Conservation (phyloP, 2,329 filamentous ascomycete species). For the Bisporella sp. region DNA sequence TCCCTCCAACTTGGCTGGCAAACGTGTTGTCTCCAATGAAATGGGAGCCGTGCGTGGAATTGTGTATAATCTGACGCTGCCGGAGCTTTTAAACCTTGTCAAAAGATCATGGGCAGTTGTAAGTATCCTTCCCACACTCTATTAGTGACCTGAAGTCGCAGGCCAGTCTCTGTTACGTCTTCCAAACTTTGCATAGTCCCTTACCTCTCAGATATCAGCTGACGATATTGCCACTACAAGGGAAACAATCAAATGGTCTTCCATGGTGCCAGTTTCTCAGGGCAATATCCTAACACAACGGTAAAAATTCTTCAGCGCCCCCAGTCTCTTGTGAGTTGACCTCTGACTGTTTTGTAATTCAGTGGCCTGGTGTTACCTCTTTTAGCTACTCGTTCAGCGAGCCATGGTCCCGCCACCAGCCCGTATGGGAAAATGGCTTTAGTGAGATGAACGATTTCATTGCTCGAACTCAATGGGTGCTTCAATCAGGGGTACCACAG, state of each 20-base stretch:
- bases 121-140: slow-evolving; percentile 37
- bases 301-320: no score
- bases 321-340: no score
- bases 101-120: slow-evolving; percentile 34
- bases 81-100: slow-evolving; percentile 28
- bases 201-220: neutral
- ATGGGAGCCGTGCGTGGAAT: slow-evolving; percentile 22
- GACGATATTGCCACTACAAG: neutral
- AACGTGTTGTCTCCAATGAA: slow-evolving; percentile 34
- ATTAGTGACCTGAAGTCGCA: slow-evolving; percentile 25
- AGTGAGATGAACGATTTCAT: slow-evolving; percentile 31
- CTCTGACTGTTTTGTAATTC: no score
- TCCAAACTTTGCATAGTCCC: slow-evolving; percentile 32
- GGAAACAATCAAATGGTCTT: neutral
- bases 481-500: slow-evolving; percentile 33
- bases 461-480: slow-evolving; percentile 31
- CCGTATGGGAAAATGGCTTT: slow-evolving; percentile 31
- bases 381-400: slow-evolving; percentile 37
- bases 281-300: no score
- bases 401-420: slow-evolving; percentile 33
- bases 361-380: slow-evolving; percentile 39
- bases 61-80: slow-evolving; percentile 22
- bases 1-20: slow-evolving; percentile 31
- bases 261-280: no score
- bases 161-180: slow-evolving; percentile 34